Evolutionary conservation across 1,284 basidiomycete genomes (phyloP), one percentile per base, ranked within the genome.

Genomic region (Gymnopus androsaceus): DNA sequence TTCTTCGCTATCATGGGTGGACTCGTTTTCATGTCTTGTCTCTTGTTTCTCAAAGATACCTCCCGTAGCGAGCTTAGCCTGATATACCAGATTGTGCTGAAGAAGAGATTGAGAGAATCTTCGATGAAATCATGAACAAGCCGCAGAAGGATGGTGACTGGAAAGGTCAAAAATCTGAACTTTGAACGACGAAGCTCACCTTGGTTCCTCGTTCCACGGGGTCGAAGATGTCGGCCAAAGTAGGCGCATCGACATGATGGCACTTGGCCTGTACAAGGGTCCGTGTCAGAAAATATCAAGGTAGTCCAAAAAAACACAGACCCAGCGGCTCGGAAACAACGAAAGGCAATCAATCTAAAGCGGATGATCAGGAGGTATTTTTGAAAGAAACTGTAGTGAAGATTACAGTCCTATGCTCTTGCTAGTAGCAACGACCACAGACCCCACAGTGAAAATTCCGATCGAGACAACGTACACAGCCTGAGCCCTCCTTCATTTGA

Each of bases 161-260:
- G 44, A 17, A 30, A 40, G 14, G 15, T 30, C 11, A 19, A 12
- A 15, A 54, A 15, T 28, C 45, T 45, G n/a, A 19, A 9, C 41
- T 21, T n/a, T 27, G 12, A 79, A 19, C 27, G 36, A 7, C 7
- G 14, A 36, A 55, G n/a, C n/a, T 42, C 53, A 73, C 75, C 68
- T 81, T 92, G 11, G 81, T 82, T 1, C 93, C 93, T 44, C 93
- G 78, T 66, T 94, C 89, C 42, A 83, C 76, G 0, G 87, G 80
- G 47, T 94, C 90, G 63, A 85, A 94, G 34, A 94, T 88, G 67
- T 94, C 91, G 1, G 88, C 88, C 4, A 95, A 74, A 7, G 89
- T 89, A 6, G 89, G 92, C 0, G 91, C 90, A 11, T 92, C 93
- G 88, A 72, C 21, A 92, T 80, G 7, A 92, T 88, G 1, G 90